phyloP scores from a whole-genome alignment of 208 protist genomes.

The Leishmania martiniquensis region DNA sequence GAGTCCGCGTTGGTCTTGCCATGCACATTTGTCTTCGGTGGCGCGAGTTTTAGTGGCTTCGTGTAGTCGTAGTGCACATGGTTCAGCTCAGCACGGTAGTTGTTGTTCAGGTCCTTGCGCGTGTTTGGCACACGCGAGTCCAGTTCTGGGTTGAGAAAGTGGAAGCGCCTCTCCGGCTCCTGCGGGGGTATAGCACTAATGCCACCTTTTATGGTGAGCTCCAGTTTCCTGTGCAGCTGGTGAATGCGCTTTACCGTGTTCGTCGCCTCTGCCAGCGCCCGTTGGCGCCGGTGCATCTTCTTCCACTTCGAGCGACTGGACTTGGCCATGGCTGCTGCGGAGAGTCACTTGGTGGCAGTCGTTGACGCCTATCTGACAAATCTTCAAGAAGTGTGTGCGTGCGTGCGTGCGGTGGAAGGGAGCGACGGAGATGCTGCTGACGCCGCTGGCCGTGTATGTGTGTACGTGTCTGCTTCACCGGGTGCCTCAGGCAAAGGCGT shows the following conservation, averaged over 20 bases:
- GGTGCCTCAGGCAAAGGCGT: not conserved
- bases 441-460: slow-evolving; percentile 8
- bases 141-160: slow-evolving; percentile 79
- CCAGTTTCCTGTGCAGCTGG: slow-evolving; percentile 73
- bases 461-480: not conserved
- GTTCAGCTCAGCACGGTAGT: slow-evolving; percentile 56
- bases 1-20: slow-evolving; percentile 65
- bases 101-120: slow-evolving; percentile 67
- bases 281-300: slow-evolving; percentile 71
- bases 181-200: slow-evolving; percentile 70
- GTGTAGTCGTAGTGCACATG: slow-evolving; percentile 57
- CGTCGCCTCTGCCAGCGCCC: slow-evolving; percentile 41
- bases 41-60: slow-evolving; percentile 59
- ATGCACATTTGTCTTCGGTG: slow-evolving; percentile 58
- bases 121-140: slow-evolving; percentile 68
- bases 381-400: too few relatives aligned
- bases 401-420: not conserved
- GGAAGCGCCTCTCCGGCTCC: slow-evolving; percentile 80
- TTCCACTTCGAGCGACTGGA: slow-evolving; percentile 89
- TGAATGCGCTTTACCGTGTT: slow-evolving; percentile 51
- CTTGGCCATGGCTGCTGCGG: slow-evolving; percentile 63
- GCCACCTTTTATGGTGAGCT: slow-evolving; percentile 66
- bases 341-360: not conserved
- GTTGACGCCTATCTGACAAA: too few relatives aligned
- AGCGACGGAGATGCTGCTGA: not conserved